phyloP scores from a whole-genome alignment of 306 rosid species.

The Sechiopsis laciniata region DNA sequence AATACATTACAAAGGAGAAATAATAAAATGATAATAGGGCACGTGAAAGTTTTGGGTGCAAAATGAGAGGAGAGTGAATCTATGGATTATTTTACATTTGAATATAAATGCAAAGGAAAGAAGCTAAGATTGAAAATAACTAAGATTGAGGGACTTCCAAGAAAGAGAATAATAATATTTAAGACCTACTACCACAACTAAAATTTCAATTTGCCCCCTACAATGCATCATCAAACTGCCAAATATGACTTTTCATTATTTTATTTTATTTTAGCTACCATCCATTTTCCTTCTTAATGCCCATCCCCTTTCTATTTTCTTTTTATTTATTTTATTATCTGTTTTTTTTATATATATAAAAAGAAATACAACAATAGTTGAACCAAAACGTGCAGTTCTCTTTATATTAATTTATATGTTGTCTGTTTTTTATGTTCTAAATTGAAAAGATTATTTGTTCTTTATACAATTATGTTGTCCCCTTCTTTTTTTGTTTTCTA shows the following conservation, averaged over 20 bases:
- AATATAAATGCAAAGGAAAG: background rate
- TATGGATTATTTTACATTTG: background rate
- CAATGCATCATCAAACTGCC: background rate
- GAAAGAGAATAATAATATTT: background rate
- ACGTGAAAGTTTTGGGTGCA: background rate
- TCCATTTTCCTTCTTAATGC: background rate
- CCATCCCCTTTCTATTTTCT: background rate
- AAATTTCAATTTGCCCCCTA: background rate
- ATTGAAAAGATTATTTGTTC: background rate
- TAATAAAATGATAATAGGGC: background rate
- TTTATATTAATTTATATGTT: background rate
- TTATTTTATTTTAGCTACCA: background rate
- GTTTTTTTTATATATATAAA: too few relatives aligned
- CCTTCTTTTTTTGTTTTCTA: background rate
- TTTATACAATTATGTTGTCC: background rate
- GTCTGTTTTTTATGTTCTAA: background rate
- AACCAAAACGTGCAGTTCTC: conserved; percentile 1
- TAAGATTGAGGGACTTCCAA: background rate
- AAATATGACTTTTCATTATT: background rate
- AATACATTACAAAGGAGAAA: background rate
- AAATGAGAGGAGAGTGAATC: background rate
- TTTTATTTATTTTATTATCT: background rate
- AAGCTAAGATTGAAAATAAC: too few relatives aligned
- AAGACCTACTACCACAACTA: too few relatives aligned
- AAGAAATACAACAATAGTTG: background rate